Conservation (phyloP, 495 filamentous ascomycete genomes). For the Penicillium malachiteum region DNA sequence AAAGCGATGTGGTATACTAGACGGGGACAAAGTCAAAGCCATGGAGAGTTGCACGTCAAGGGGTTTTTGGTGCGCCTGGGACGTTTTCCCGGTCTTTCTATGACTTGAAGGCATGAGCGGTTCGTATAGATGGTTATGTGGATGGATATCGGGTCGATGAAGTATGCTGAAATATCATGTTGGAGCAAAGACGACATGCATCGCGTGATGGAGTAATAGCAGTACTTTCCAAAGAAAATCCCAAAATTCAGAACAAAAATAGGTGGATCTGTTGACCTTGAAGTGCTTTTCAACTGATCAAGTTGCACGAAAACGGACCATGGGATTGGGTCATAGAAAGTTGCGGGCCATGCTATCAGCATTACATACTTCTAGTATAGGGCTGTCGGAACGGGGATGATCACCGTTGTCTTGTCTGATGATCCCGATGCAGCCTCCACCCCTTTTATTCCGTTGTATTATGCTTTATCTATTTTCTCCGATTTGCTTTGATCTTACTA, state of each 20-base stretch:
- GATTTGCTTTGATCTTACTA: not conserved
- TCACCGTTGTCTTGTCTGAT: constrained; percentile 22
- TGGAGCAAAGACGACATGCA: constrained; percentile 11
- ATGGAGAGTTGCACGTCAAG: constrained; percentile 12
- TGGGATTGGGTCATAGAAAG: constrained; percentile 36
- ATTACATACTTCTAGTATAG: constrained; percentile 29
- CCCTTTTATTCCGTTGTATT: not conserved
- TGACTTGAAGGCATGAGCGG: constrained; percentile 17
- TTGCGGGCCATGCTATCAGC: constrained; percentile 30
- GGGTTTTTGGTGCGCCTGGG: constrained; percentile 13
- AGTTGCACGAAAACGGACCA: constrained; percentile 44
- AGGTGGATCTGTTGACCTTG: constrained; percentile 34
- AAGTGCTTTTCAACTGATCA: constrained; percentile 24
- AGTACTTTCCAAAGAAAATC: constrained; percentile 10
- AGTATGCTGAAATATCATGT: constrained; percentile 18
- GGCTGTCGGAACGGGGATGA: constrained; percentile 7
- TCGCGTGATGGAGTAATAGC: constrained; percentile 21
- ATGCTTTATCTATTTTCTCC: not conserved
- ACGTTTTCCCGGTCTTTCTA: constrained; percentile 6
- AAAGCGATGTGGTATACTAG: constrained; percentile 31
- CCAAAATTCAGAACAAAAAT: constrained; percentile 1
- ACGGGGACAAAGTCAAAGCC: constrained; percentile 18
- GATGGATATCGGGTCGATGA: constrained; percentile 1
- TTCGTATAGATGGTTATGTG: constrained; percentile 3
- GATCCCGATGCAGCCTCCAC: constrained; percentile 23